phyloP scores from a whole-genome alignment of 2,329 filamentous ascomycete genomes.

The Escovopsis sp. region DNA sequence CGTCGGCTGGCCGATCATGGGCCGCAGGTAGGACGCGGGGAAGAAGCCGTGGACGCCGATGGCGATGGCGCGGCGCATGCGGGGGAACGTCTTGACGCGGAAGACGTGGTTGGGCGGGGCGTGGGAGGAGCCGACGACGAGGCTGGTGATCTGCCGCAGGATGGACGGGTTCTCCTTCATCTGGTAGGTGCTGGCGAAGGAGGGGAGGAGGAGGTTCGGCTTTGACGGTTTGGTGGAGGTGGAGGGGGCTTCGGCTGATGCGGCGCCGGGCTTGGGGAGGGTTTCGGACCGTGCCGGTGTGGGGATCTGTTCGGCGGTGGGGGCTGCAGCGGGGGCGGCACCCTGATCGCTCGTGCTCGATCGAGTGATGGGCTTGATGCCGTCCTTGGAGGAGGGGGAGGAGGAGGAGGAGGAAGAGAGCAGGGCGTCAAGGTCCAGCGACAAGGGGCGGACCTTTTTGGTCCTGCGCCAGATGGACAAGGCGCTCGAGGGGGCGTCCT shows the following conservation, averaged over 20 bases:
- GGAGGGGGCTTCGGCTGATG: slow-evolving; percentile 11
- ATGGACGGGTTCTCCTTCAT: slow-evolving; percentile 54
- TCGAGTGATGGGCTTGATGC: slow-evolving; percentile 1
- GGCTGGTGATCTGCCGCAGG: slow-evolving; percentile 46
- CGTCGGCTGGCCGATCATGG: slow-evolving; percentile 84
- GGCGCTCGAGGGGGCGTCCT: slow-evolving; percentile 13
- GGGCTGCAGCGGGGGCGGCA: background rate
- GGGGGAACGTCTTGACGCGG: slow-evolving; percentile 50
- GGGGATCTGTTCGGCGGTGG: slow-evolving; percentile 1
- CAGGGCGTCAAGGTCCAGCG: slow-evolving; percentile 29
- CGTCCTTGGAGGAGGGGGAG: too few relatives aligned
- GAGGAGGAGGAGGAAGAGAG: slow-evolving; percentile 14
- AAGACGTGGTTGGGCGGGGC: slow-evolving; percentile 54
- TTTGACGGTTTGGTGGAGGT: too few relatives aligned
- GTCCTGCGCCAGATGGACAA: slow-evolving; percentile 24
- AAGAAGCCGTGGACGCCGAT: slow-evolving; percentile 94
- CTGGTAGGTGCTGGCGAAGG: slow-evolving; percentile 52
- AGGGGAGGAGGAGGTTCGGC: slow-evolving; percentile 53
- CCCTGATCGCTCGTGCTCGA: background rate
- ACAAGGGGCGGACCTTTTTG: slow-evolving; percentile 31
- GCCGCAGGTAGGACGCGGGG: slow-evolving; percentile 72
- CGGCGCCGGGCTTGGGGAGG: slow-evolving; percentile 9
- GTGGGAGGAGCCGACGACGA: slow-evolving; percentile 41
- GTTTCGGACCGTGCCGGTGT: slow-evolving; percentile 5
- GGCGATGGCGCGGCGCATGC: slow-evolving; percentile 71